phyloP scores from a whole-genome alignment of 2,329 filamentous ascomycete genomes.

The Pseudogymnoascus sp. region DNA sequence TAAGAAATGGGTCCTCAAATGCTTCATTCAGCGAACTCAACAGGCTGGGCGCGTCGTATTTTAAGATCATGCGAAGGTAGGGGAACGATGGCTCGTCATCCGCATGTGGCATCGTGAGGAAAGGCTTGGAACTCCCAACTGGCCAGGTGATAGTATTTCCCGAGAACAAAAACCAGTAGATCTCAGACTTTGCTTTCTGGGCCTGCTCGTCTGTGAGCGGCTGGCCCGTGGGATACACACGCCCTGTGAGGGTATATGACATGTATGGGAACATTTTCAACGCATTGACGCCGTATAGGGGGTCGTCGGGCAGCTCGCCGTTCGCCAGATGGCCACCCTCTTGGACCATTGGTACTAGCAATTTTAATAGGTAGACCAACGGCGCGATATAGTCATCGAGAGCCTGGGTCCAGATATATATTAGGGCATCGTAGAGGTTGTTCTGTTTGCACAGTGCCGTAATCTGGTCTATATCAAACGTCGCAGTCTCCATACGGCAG shows the following conservation, averaged over 20 bases:
- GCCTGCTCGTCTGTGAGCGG: constrained; percentile 66
- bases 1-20: constrained; percentile 91
- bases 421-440: constrained; percentile 86
- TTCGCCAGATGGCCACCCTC: constrained; percentile 46
- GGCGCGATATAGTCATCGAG: constrained; percentile 86
- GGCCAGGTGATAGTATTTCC: constrained; percentile 74
- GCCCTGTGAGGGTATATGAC: constrained; percentile 82
- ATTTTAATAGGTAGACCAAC: constrained; percentile 69
- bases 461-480: constrained; percentile 89
- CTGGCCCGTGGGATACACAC: constrained; percentile 84
- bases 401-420: constrained; percentile 94
- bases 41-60: constrained; percentile 86
- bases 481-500: constrained; percentile 82
- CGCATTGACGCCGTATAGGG: constrained; percentile 62
- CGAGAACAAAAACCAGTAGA: constrained; percentile 93
- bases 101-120: constrained; percentile 52
- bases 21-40: constrained; percentile 94
- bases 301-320: constrained; percentile 50
- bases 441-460: constrained; percentile 87
- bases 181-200: constrained; percentile 70
- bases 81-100: constrained; percentile 70
- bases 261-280: constrained; percentile 93
- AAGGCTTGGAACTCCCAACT: constrained; percentile 51
- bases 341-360: constrained; percentile 57
- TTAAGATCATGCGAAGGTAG: constrained; percentile 75